Evolutionary conservation across 2,329 filamentous ascomycete species (phyloP).

Genomic region (Lachnellula subtilissima): DNA sequence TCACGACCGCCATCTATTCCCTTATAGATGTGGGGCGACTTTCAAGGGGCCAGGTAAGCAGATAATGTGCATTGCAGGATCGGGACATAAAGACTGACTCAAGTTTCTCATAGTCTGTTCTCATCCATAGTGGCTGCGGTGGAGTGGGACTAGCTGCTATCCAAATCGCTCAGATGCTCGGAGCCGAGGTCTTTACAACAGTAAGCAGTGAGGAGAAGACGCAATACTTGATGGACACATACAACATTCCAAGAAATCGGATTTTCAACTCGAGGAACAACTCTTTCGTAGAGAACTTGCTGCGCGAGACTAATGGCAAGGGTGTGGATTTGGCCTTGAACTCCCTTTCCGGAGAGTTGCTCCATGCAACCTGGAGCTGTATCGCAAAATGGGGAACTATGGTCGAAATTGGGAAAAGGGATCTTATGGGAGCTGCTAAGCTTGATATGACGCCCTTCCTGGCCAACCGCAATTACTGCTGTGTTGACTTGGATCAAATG

Average conservation of each 20-base stretch:
- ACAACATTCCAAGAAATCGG: background rate
- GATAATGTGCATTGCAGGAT: too few species aligned
- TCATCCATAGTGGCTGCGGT: constrained; percentile 30
- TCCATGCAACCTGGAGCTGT: constrained; percentile 30
- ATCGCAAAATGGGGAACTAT: constrained; percentile 34
- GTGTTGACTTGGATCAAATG: constrained; percentile 19
- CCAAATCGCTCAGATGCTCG: constrained; percentile 24
- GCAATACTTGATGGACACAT: background rate
- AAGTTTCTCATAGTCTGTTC: constrained; percentile 18
- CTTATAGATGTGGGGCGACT: constrained; percentile 5
- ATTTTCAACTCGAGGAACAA: constrained; percentile 3
- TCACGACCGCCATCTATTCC: background rate
- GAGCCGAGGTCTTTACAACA: constrained; percentile 26
- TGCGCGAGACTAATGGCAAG: constrained; percentile 12
- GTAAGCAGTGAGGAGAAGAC: constrained; percentile 12
- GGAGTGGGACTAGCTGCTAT: constrained; percentile 33
- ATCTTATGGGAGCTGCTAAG: constrained; percentile 28
- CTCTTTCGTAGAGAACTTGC: constrained; percentile 20
- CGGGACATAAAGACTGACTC: too few species aligned
- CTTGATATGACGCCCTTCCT: constrained; percentile 24
- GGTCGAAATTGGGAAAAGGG: constrained; percentile 38
- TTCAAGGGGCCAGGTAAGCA: constrained; percentile 2
- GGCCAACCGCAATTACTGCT: constrained; percentile 21
- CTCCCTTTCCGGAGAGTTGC: constrained; percentile 19
- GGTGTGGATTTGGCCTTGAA: constrained; percentile 29